These are phyloP conservation scores for Gyromitra esculenta DNA, from an alignment of 2,329 filamentous ascomycete species.

Conservation along the genomic window DNA sequence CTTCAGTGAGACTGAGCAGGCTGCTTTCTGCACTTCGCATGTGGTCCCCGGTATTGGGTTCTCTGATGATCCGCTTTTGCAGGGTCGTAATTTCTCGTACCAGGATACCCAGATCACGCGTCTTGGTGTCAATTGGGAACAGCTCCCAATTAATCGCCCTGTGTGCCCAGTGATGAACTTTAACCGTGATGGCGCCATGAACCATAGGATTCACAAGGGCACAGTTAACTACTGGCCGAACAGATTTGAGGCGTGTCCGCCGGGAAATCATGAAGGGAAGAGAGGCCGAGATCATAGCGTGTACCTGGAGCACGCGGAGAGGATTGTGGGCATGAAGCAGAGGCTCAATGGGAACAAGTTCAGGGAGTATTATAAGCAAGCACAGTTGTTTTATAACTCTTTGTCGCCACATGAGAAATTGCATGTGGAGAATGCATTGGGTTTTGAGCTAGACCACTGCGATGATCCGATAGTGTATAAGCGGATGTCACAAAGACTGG, in stretches of 20 bases:
- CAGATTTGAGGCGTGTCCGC: slow-evolving; percentile 71
- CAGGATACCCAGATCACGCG: slow-evolving; percentile 75
- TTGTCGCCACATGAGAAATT: slow-evolving; percentile 72
- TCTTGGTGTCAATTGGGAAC: slow-evolving; percentile 78
- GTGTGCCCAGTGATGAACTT: slow-evolving; percentile 79
- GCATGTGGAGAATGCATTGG: slow-evolving; percentile 70
- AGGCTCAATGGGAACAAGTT: slow-evolving; percentile 78
- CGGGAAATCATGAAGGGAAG: slow-evolving; percentile 64
- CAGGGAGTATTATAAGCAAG: slow-evolving; percentile 78
- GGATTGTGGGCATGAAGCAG: slow-evolving; percentile 75
- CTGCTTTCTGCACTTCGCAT: slow-evolving; percentile 82
- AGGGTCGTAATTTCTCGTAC: slow-evolving; percentile 77
- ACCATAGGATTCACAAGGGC: slow-evolving; percentile 77
- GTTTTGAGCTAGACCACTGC: slow-evolving; percentile 82
- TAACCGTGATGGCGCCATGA: slow-evolving; percentile 77
- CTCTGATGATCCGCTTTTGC: slow-evolving; percentile 77
- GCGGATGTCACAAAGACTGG: slow-evolving; percentile 72
- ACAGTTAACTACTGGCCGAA: slow-evolving; percentile 84
- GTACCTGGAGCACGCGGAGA: slow-evolving; percentile 74
- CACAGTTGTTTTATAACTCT: slow-evolving; percentile 85
- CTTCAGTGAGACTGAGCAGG: slow-evolving; percentile 84
- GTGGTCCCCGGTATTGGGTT: slow-evolving; percentile 81
- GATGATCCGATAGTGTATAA: slow-evolving; percentile 81
- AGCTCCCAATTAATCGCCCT: slow-evolving; percentile 79
- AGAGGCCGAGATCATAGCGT: slow-evolving; percentile 68